Evolutionary conservation across 2,329 filamentous ascomycete genomes (phyloP).

Genomic region (Cercospora nicotianae): DNA sequence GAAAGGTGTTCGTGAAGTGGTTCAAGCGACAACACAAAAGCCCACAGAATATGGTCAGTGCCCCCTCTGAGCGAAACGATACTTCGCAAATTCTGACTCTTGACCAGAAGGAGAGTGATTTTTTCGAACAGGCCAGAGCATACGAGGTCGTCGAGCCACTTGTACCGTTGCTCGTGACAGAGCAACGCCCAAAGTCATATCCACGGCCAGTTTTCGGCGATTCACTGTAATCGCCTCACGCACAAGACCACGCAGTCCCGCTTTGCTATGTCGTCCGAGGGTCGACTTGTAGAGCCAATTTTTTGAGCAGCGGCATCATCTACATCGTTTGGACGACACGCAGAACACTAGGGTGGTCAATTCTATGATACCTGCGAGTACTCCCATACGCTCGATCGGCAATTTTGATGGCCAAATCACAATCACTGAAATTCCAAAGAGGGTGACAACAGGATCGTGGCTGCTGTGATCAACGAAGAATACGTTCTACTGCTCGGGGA

Average conservation of each 20-base stretch:
- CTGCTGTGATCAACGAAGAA: background rate
- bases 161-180: constrained; percentile 10
- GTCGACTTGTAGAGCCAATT: background rate
- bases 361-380: background rate
- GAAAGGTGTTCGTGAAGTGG: constrained; percentile 14
- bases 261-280: background rate
- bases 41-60: background rate
- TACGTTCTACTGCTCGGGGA: background rate
- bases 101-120: constrained; percentile 10
- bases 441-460: background rate
- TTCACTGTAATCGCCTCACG: background rate
- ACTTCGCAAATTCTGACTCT: background rate
- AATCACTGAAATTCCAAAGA: background rate
- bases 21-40: constrained; percentile 7
- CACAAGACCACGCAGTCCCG: background rate
- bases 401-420: background rate
- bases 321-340: background rate
- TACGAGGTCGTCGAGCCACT: constrained; percentile 17
- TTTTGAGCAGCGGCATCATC: background rate
- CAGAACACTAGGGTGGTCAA: background rate
- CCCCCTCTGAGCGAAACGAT: background rate
- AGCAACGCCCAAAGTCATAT: constrained; percentile 8
- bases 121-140: constrained; percentile 17
- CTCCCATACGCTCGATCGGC: background rate
- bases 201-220: constrained; percentile 8